Evolutionary conservation across 2,329 filamentous ascomycete genomes (phyloP), one percentile per base, ranked within the genome.

Genomic region (Alternaria sp.): DNA sequence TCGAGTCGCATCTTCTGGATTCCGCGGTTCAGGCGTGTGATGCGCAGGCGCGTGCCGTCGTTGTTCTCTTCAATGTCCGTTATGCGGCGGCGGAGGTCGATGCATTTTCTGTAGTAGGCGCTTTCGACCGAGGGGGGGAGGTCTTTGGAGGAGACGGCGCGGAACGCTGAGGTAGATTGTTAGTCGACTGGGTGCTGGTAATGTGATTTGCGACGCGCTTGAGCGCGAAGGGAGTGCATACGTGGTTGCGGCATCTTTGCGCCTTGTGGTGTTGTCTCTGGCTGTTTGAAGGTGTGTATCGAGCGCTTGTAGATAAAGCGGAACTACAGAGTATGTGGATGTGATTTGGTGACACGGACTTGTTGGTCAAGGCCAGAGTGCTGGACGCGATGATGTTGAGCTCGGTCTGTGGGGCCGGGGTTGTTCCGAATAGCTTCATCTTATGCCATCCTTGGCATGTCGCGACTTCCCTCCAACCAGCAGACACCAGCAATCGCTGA

Each of bases 31-130:
- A 96, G 86, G 46, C 93, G 90, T 39, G 86, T 83, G 63, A 97
- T 90, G 51, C 92, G 90, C 52, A 92, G 82, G 53, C 92, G 87
- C 45, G 92, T 90, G 56, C 90, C 86, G 70, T 97, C 93, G 77
- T 97, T 97, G 73, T 92, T 90, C 60, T 92, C 88, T 77, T 98
- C 93, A 70, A 98, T 92, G 77, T 97, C 93, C 76, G 89, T 90
- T 64, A 95, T 91, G 61, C 95, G 90, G 70, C 92, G 90, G 80
- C 96, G 96, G 23, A 99, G 86, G 70, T 96, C 91, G 75, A 97
- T 92, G 78, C 94, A 98, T 86, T 99, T 98, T 65, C 92, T 88
- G 72, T 95, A 93, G 80, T 98, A 99, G 50, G 94, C 93, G 76
- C 94, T 90, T 79, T 99, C 94, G 63, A 98, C 93, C 14, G 93